Conservation (phyloP, 257 asterid species). For the Gentiana macrophylla region DNA sequence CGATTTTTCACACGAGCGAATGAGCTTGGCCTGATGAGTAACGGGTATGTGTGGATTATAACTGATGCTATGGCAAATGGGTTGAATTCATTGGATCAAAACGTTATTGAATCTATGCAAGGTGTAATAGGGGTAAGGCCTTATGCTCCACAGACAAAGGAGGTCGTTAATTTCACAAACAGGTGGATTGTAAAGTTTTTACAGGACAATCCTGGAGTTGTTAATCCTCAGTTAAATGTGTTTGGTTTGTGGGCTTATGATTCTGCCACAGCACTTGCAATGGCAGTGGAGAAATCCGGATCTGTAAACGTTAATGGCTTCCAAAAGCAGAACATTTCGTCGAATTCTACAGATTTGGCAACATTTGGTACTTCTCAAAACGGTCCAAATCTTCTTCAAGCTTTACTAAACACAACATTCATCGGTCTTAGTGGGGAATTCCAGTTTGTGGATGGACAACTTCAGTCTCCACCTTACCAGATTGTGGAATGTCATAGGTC, state of each 20-base stretch:
- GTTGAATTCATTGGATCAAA: conserved; percentile 9
- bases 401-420: conserved; percentile 16
- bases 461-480: conserved; percentile 21
- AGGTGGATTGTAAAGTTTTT: conserved; percentile 21
- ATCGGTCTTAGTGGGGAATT: conserved; percentile 34
- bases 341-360: conserved; percentile 6
- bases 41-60: conserved; percentile 31
- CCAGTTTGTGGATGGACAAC: conserved; percentile 16
- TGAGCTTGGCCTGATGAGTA: conserved; percentile 24
- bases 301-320: conserved; percentile 1
- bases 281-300: conserved; percentile 28
- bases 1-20: conserved; percentile 23
- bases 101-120: conserved; percentile 21
- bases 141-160: conserved; percentile 13
- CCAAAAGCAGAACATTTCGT: conserved; percentile 7
- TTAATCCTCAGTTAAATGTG: conserved; percentile 9
- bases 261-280: conserved; percentile 30
- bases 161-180: conserved; percentile 13
- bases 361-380: conserved; percentile 9
- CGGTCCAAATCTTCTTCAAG: conserved; percentile 22
- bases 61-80: conserved; percentile 26
- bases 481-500: conserved; percentile 25
- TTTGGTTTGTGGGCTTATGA: conserved; percentile 39
- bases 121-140: conserved; percentile 46
- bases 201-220: conserved; percentile 5